phyloP scores from a whole-genome alignment of 768 basidiomycete species.

The Infundibulicybe gibba region DNA sequence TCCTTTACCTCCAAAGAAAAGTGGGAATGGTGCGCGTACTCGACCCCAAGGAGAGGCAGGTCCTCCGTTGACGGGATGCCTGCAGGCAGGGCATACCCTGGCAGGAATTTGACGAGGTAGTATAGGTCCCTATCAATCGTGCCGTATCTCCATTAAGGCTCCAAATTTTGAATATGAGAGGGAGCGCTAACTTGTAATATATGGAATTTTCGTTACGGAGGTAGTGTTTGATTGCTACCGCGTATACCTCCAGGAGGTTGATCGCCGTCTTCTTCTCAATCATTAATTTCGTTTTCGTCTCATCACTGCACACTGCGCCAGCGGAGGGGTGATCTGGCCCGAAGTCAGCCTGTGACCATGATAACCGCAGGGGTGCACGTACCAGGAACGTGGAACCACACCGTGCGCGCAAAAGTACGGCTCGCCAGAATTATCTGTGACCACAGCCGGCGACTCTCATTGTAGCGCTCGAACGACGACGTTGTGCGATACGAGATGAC shows the following conservation, averaged over 20 bases:
- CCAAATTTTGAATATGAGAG: too few relatives aligned
- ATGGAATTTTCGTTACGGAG: constrained; percentile 52
- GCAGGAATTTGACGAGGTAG: constrained; percentile 71
- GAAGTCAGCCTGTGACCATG: neutral
- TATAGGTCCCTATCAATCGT: constrained; percentile 61
- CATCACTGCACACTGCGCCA: constrained; percentile 16
- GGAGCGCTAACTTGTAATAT: constrained; percentile 33
- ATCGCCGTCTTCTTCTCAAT: constrained; percentile 69
- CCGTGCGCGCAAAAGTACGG: constrained; percentile 55
- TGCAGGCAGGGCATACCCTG: constrained; percentile 53
- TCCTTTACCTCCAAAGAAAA: constrained; percentile 2
- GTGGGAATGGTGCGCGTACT: neutral
- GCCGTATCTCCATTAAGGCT: neutral
- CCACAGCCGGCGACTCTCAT: constrained; percentile 69
- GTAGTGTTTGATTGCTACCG: constrained; percentile 68
- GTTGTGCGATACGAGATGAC: constrained; percentile 71
- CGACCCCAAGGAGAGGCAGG: constrained; percentile 7
- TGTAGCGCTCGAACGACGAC: constrained; percentile 73
- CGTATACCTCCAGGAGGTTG: constrained; percentile 64
- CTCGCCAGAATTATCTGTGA: constrained; percentile 58
- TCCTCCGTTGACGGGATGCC: constrained; percentile 40
- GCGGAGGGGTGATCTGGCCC: constrained; percentile 17
- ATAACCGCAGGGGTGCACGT: constrained; percentile 9
- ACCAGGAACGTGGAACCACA: constrained; percentile 71
- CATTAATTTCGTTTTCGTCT: constrained; percentile 40